Conservation (phyloP, 306 rosid species). For the Corylus avellana region DNA sequence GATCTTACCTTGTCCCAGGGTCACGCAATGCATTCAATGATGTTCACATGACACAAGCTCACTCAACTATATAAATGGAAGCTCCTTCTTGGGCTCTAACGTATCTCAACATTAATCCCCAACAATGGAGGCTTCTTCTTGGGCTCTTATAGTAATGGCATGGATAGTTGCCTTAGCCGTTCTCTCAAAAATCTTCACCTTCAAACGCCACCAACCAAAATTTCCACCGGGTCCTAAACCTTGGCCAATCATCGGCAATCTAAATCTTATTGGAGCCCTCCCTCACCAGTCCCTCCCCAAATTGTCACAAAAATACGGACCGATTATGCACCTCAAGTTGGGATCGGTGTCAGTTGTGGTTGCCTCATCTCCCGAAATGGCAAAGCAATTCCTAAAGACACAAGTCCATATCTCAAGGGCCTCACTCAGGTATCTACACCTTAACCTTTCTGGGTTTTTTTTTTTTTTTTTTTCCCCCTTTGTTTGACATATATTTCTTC, state of each 20-base stretch:
- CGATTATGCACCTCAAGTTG: slow-evolving; percentile 42
- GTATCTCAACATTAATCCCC: too few relatives aligned
- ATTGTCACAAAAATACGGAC: slow-evolving; percentile 42
- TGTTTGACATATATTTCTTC: too few relatives aligned
- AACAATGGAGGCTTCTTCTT: not conserved
- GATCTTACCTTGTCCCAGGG: too few relatives aligned
- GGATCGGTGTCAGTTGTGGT: slow-evolving; percentile 42
- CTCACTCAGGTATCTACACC: too few relatives aligned
- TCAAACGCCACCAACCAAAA: not conserved
- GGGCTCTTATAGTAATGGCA: not conserved
- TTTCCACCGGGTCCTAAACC: slow-evolving; percentile 51
- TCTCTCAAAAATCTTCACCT: slow-evolving; percentile 2
- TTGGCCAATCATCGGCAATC: slow-evolving; percentile 52
- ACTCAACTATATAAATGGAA: too few relatives aligned
- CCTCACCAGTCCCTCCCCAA: slow-evolving; percentile 50
- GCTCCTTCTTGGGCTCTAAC: not conserved
- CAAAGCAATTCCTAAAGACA: slow-evolving; percentile 32
- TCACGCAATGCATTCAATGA: too few relatives aligned
- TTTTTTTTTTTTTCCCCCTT: too few relatives aligned
- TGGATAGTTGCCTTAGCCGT: slow-evolving; percentile 6
- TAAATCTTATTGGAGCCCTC: slow-evolving; percentile 36
- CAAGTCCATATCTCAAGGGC: slow-evolving; percentile 21
- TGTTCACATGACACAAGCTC: too few relatives aligned
- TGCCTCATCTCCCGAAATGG: slow-evolving; percentile 44
- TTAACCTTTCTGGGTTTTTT: too few relatives aligned